Evolutionary conservation across 2,329 filamentous ascomycete species (phyloP), one percentile per base, ranked within the genome.

Genomic region (Aspergillus japonicus): DNA sequence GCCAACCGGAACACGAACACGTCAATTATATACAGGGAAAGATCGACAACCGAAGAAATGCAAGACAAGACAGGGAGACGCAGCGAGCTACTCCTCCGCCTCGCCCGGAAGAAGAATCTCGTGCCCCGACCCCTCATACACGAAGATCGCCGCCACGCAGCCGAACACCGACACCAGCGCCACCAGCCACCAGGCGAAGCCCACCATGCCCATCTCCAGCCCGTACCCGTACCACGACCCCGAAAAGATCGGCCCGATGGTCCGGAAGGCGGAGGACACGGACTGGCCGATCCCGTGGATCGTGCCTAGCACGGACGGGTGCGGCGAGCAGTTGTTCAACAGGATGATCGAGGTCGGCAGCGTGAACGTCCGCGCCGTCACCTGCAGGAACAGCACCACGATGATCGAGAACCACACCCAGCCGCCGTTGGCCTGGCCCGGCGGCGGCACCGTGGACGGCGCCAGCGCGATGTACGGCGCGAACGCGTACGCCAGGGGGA

Each of bases 381-480:
- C 89, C 69, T 92, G 89, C 26, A 92, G 74, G 55, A 88, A 80
- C 12, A 90, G 80, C 3, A 90, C 86, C 6, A 85, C 70, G 5
- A 83, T 79, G 26, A 92, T 87, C 35, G 86, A 85, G 5, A 83
- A 61, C 89, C 89, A 92, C 48, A 92, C 79, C 47, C 78, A 75
- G 10, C 78, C 64, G 16, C 73, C 75, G 54, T 74, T 76, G 35
- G 71, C 72, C 62, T 77, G 75, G 19, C 66, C 68, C 7, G 75
- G 75, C 16, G 74, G 73, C 8, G 77, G 73, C 2, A 81, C 77
- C 1, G 78, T 71, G 11, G 84, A 87, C 1, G 87, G 89, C 1
- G 91, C 82, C 12, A 92, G 77, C 1, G 89, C 83, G 24, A 94
- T 82, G 69, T 88, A 92, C 0, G 90, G 91, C 1, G 89, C 83